Evolutionary conservation across 257 asterid species (phyloP), one percentile per base, ranked within the genome.

Genomic region (Thymus quinquecostatus): DNA sequence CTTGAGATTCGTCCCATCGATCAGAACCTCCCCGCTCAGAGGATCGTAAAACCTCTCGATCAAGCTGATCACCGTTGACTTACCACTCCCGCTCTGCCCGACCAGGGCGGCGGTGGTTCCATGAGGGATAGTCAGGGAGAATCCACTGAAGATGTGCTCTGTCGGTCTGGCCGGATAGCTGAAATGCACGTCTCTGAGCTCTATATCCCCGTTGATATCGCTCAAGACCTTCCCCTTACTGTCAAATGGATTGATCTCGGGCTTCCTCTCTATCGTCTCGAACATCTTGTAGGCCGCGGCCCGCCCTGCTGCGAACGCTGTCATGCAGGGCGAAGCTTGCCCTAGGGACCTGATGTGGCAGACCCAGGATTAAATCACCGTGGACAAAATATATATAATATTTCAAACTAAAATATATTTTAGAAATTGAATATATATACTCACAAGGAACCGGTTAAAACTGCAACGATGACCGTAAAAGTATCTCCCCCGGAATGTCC

Each of bases 281-380:
- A 89, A 91, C 96, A 91, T 87, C 84, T 91, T 91, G 86, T 62
- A 91, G 21, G 97, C 97, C 13, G 97, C 97, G 27, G 96, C 96
- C 13, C 78, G 83, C 0, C 97, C 97, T 0, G 92, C 85, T 29
- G 97, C 95, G 51, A 91, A 89, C 44, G 96, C 96, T 7, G 82
- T 76, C 82, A 91, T 30, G 77, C 97, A 91, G 10, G 97, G 97
- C 6, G 92, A 83, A 53, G 95, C 88, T 70, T 91, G 96, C 44
- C 97, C 97, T 27, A 91, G 75, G 63, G 96, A 91, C 86, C 97
- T 91, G 85, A 34, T 34, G 38, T 4, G 38, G 1, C 40, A 38
- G 41, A 38, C 41, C 3, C 41, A 4, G 0, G 41, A 38, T 38
- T 38, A 38, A 38, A 38, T 38, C 6, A 38, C 41, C 41, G 8